A percentile compares a stretch with the other conserved stretches of the same genome.
Evolutionary conservation across 73 alveolate genomes (phyloP).

Genomic region (Breviolum minutum): DNA sequence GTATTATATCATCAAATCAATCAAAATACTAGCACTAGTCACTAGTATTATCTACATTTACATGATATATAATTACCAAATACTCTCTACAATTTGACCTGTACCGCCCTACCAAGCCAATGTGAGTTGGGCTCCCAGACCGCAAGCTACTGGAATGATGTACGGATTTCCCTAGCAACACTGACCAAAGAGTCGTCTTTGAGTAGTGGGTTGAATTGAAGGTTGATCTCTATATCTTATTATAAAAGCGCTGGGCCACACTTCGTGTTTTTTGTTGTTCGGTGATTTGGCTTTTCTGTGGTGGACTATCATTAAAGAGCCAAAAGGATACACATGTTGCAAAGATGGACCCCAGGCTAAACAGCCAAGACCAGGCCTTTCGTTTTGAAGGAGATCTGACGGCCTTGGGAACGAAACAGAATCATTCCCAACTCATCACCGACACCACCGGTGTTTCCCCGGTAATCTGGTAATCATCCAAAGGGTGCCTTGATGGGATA

Average conservation of each 20-base stretch:
- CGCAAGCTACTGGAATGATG: slow-evolving; percentile 35
- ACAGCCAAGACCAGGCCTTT: background rate
- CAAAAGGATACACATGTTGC: background rate
- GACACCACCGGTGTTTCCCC: background rate
- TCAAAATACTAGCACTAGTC: no score
- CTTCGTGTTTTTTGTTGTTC: no score
- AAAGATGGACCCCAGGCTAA: no score
- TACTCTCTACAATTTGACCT: background rate
- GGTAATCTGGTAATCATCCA: background rate
- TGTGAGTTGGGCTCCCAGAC: background rate
- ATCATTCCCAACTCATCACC: background rate
- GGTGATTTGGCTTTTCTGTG: no score
- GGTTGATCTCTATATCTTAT: no score
- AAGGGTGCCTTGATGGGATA: background rate
- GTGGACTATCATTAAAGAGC: background rate
- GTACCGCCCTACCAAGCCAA: background rate
- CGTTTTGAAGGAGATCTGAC: slow-evolving; percentile 20
- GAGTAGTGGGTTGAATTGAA: background rate
- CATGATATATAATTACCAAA: no score
- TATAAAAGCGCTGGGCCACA: no score
- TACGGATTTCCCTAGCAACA: slow-evolving; percentile 32
- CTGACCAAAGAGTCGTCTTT: background rate
- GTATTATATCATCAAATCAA: no score
- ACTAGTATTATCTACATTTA: no score
- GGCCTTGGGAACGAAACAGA: background rate